Evolutionary conservation across 495 filamentous ascomycete genomes (phyloP), one percentile per base, ranked within the genome.

Genomic region (Platismatia glauca): DNA sequence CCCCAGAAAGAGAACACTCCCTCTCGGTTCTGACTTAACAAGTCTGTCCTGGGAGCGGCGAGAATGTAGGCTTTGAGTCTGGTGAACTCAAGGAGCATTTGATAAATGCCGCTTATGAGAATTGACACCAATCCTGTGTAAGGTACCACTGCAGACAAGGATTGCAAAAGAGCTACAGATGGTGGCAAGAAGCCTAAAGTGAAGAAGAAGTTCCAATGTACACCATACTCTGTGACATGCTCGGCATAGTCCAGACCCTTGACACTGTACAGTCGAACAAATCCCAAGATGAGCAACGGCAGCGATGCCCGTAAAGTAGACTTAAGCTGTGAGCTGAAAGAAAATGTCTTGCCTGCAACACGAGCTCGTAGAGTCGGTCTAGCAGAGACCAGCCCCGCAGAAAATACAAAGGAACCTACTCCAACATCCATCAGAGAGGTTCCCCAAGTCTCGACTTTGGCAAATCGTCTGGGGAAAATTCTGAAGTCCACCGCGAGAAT

Each of bases 161-260:
- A 83, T 64, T 92, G 88, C 59, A 94, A 89, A 0, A 96, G 71
- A n/a, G 93, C 92, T 58, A 95, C 84, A 67, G 94, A 94, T 5
- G 91, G 91, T 3, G 92, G 90, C 38, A 99, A 74, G 33, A 97
- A 83, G 6, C 86, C 93, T 15, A 99, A 77, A 0, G 94, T 99
- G 74, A 99, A 97, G 78, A 99, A 99, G 73, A 99, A 99, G 73
- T 99, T 99, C 94, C 94, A 99, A 72, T 99, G 94, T 15, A 97
- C 90, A 37, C 94, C 94, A 68, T 99, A 99, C 68, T 99, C 94
- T 2, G 90, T 93, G 41, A 97, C 91, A 75, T 99, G 94, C 72
- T 97, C 94, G 3, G 91, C 91, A 71, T 97, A 97, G 70, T 97
- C 91, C 29, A 96, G 77, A 13, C 90, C 89, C 74, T 97, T 99